phyloP scores from a whole-genome alignment of 139 green algal species.

The Picochlorum costavermella region DNA sequence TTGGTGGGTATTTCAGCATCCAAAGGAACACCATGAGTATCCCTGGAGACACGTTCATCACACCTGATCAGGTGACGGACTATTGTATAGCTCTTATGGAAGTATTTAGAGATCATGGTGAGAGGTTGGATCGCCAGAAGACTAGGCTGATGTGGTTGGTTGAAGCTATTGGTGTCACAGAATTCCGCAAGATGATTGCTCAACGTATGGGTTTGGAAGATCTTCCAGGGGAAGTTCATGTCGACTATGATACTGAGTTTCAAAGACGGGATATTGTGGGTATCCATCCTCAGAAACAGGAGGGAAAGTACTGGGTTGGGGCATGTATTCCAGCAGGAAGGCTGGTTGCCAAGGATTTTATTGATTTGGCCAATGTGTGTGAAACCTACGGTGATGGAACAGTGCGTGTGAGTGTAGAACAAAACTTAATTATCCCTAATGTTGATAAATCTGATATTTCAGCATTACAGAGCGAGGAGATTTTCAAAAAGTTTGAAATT shows the following conservation, averaged over 20 bases:
- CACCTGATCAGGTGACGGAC: slow-evolving; percentile 56
- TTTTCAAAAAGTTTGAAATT: slow-evolving; percentile 68
- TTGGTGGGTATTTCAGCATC: slow-evolving; percentile 92
- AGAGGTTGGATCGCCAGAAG: slow-evolving; percentile 80
- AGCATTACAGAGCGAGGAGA: slow-evolving; percentile 73
- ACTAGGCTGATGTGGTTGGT: slow-evolving; percentile 93
- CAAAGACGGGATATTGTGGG: slow-evolving; percentile 74
- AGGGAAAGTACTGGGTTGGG: slow-evolving; percentile 60
- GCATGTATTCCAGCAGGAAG: slow-evolving; percentile 78
- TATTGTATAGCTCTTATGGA: slow-evolving; percentile 70
- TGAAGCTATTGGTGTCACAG: slow-evolving; percentile 69
- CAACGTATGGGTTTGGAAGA: slow-evolving; percentile 59
- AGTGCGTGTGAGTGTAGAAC: slow-evolving; percentile 86
- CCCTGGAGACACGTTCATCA: slow-evolving; percentile 71
- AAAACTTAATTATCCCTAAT: slow-evolving; percentile 91
- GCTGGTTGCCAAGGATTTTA: slow-evolving; percentile 67
- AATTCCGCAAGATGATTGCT: slow-evolving; percentile 60
- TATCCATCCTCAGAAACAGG: slow-evolving; percentile 85
- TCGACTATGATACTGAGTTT: slow-evolving; percentile 50
- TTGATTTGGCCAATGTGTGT: slow-evolving; percentile 62
- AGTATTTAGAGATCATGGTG: slow-evolving; percentile 82
- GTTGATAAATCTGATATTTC: slow-evolving; percentile 75
- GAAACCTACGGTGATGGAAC: slow-evolving; percentile 84
- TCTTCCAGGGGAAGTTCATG: slow-evolving; percentile 33
- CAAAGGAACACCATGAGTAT: slow-evolving; percentile 88